Evolutionary conservation across 2,329 filamentous ascomycete species (phyloP), one percentile per base, ranked within the genome.

Genomic region (Penicillium sp.): DNA sequence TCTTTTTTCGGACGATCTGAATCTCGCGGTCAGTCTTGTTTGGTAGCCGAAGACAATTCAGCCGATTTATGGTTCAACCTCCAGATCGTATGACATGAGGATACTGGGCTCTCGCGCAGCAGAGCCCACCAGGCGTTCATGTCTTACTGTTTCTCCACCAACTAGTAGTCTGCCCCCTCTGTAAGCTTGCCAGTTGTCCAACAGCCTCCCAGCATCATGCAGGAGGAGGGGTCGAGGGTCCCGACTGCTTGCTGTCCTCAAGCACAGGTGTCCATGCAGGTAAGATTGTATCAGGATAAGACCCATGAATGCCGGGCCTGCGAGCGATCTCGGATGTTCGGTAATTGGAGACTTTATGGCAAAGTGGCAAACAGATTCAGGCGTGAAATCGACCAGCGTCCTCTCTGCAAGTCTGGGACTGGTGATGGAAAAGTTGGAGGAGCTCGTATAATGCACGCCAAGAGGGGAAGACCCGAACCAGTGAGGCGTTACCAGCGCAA

Each of bases 401-500:
- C 35, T 41, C 35, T 41, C 35, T 48, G 21, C 2, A 15, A 48
- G 21, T 48, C 19, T 41, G 9, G 35, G 35, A 41, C 35, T 26
- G 29, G n/a, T 53, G 57, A 53, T 26, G 31, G 41, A 19, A 41
- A 21, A 7, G 60, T 58, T 62, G 60, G 56, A 62, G 46, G 31
- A 31, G 7, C 23, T 58, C 23, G 35, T 50, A 49, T 60, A 56
- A 59, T 63, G 60, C 59, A 59, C 60, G 58, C 61, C 61, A 60
- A 64, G 60, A 56, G 49, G 49, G 58, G 38, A 62, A 44, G 35
- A 59, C n/a, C 56, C 50, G 63, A 56, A 26, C 64, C 62, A 67
- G 64, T 64, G 53, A 63, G 51, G 55, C 31, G 52, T 11, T 47
- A 60, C 58, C 55, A 58, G 58, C 55, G 48, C 60, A 63, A 44